A percentile compares a stretch with the other conserved stretches of the same genome.
Evolutionary conservation across 345 rosid species (phyloP).

Genomic region (Citrus cavaleriei): DNA sequence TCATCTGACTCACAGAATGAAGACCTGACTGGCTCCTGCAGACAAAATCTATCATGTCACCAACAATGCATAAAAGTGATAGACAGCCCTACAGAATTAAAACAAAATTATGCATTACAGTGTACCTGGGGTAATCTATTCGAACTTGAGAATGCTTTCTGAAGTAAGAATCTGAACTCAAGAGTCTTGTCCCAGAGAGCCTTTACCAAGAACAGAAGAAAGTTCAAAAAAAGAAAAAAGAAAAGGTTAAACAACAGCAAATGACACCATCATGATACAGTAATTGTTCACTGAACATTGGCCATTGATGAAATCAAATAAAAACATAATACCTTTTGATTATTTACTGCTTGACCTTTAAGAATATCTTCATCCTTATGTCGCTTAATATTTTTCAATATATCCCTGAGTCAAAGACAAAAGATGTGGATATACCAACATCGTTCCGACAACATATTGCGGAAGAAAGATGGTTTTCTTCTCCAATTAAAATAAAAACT

Average conservation of each 20-base stretch:
- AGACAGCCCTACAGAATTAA: neutral
- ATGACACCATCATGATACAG: neutral
- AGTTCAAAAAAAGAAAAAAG: neutral
- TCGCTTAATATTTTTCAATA: constrained; percentile 65
- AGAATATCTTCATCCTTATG: constrained; percentile 80
- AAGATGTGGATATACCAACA: neutral
- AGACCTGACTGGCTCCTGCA: constrained; percentile 64
- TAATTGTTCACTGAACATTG: neutral
- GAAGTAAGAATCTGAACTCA: constrained; percentile 83
- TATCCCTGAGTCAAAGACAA: constrained; percentile 36
- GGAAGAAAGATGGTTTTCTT: neutral
- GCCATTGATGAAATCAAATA: neutral
- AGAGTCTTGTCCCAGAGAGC: constrained; percentile 82
- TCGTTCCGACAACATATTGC: neutral
- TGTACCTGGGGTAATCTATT: constrained; percentile 80
- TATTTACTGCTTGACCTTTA: constrained; percentile 91
- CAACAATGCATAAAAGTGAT: neutral
- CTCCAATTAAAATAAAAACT: neutral
- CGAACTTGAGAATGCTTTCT: constrained; percentile 70
- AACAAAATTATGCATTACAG: neutral
- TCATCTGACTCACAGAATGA: constrained; percentile 57
- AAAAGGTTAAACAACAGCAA: neutral
- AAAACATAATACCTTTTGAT: constrained; percentile 57
- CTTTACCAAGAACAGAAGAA: constrained; percentile 28
- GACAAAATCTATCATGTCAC: constrained; percentile 9